Evolutionary conservation across 108 stramenopile genomes (phyloP), one percentile per base, ranked within the genome.

Genomic region (Nitzschia putrida): DNA sequence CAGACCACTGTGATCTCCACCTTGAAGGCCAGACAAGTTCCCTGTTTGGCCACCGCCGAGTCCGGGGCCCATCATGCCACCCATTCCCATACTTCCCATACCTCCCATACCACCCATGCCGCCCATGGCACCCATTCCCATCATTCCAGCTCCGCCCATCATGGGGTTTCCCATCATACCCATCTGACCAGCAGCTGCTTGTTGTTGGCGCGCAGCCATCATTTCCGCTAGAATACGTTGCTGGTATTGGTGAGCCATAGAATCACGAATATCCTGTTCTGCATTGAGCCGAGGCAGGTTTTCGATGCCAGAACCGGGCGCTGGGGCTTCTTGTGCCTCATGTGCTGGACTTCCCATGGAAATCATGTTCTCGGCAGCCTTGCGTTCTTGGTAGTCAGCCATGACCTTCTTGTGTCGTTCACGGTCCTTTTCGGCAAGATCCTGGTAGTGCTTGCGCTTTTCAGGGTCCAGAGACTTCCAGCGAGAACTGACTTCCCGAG

Each of bases 381-480:
- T 74, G 29, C 74, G 47, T 43, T 74, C 66, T 34, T 79, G 71
- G 60, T 68, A 80, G 20, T 71, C 79, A 21, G 61, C 69, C 79
- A 80, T 86, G 59, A 81, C 80, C 47, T 74, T 60, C 71, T 71
- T 81, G 54, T 86, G 83, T n/a, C 82, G 39, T 61, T 78, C 69
- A 41, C 71, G 56, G 58, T 86, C 85, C 58, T 75, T 65, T 39
- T 79, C 80, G 11, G 85, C 85, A 43, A 82, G 37, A 26, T 76
- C 69, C 47, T 79, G 61, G 54, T 78, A 86, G 38, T 66, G 54
- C 24, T 60, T 69, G 26, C 75, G 73, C 39, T 67, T 43, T n/a
- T 73, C 85, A 25, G 77, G 55, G 7, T 70, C 56, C 8, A 72
- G 55, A 3, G 23, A 24, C 63, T 79, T 79, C 89, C 89, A 90